Conservation (phyloP, 2,329 filamentous ascomycete genomes). For the Daldinia eschscholtzii region DNA sequence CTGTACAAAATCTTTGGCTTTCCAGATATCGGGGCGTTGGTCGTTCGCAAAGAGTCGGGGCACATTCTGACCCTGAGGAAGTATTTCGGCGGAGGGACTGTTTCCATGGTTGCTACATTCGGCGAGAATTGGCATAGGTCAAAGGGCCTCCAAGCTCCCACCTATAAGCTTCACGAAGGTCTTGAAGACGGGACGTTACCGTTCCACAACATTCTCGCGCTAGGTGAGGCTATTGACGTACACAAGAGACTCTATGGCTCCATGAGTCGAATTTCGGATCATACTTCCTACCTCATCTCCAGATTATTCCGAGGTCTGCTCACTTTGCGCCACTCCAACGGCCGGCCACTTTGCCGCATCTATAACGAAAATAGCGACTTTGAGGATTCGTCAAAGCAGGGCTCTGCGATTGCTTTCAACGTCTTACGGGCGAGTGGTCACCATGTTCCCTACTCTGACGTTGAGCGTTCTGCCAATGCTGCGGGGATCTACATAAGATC, state of each 20-base stretch:
- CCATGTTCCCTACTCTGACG: slow-evolving; percentile 67
- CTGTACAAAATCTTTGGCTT: slow-evolving; percentile 78
- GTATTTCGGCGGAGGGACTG: slow-evolving; percentile 78
- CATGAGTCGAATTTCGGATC: slow-evolving; percentile 69
- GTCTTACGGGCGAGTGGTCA: slow-evolving; percentile 64
- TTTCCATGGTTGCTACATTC: slow-evolving; percentile 68
- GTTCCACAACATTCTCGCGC: slow-evolving; percentile 73
- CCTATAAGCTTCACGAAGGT: slow-evolving; percentile 66
- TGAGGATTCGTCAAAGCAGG: slow-evolving; percentile 66
- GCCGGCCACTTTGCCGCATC: slow-evolving; percentile 63
- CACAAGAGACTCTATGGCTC: slow-evolving; percentile 68
- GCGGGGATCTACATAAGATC: slow-evolving; percentile 71
- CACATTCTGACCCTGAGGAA: slow-evolving; percentile 66
- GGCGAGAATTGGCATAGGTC: slow-evolving; percentile 67
- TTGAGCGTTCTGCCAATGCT: slow-evolving; percentile 70
- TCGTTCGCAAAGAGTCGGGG: slow-evolving; percentile 68
- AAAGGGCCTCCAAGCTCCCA: slow-evolving; percentile 58
- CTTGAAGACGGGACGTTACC: slow-evolving; percentile 77
- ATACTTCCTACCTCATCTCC: slow-evolving; percentile 67
- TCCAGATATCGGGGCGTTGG: slow-evolving; percentile 71
- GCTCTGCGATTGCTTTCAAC: slow-evolving; percentile 75
- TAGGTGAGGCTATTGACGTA: slow-evolving; percentile 69
- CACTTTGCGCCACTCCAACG: slow-evolving; percentile 66
- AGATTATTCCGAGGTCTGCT: slow-evolving; percentile 62
- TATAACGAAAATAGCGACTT: slow-evolving; percentile 67